Base-by-base conservation (phyloP, 2,329 filamentous ascomycete species). In the Colletotrichum incanum region DNA sequence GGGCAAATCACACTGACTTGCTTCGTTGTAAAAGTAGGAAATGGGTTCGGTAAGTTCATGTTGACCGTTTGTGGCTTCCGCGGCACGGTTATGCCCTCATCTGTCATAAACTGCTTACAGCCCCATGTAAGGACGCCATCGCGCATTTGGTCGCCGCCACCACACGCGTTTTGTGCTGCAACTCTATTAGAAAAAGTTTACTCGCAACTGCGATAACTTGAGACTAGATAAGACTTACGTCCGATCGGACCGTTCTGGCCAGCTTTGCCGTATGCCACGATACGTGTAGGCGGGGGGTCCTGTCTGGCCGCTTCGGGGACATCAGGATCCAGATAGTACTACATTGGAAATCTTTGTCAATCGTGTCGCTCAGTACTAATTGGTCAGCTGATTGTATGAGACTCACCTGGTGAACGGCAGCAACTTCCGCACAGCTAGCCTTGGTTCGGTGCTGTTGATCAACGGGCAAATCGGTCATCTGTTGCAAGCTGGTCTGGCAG, bases 151-250 rank as follows among this genome's bases (percentile, higher is more conserved):
- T 18, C 56, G 9, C 56, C 56, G 20, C 56, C 39, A 12, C 56
- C 56, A 23, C 56, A 60, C 2, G 56, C 7, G 18, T 14, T 34
- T n/a, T 45, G 39, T 8, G 56, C 56, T 60, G 39, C 1, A 43
- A 9, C 6, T 16, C 1, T 16, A 23, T 60, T n/a, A 60, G 56
- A 0, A 31, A 26, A 9, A 6, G 0, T 39, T 0, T 8, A 56
- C 31, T 56, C 31, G 20, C 20, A 23, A 14, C 12, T 8, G 0
- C 0, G n/a, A 5, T n/a, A 0, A 5, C 1, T 14, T 11, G 41
- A 43, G 7, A 5, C 14, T 8, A 11, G 5, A 39, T 31, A 18
- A 20, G 8, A 39, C 52, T 56, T 23, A 56, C 52, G 52, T 37
- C 31, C 31, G n/a, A 56, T 14, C 20, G 31, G 56, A 4, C 23